Evolutionary conservation across 768 basidiomycete species (phyloP).

Genomic region (Tricholoma matsutake): DNA sequence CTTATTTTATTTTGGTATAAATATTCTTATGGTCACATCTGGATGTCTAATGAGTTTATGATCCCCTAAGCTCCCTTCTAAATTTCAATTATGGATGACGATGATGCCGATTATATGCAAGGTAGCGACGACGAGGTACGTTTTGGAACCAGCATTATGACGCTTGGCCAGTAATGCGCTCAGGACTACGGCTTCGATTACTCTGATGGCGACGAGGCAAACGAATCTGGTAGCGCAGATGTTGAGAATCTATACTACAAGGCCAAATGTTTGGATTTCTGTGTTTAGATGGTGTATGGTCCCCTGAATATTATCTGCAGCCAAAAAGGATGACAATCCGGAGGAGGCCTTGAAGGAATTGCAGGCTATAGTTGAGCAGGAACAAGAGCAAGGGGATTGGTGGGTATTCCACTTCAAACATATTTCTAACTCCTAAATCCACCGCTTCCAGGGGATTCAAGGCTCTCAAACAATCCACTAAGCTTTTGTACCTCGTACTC

Average conservation of each 20-base stretch:
- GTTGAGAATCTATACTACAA: constrained; percentile 98
- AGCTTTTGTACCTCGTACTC: constrained; percentile 80
- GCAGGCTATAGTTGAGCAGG: constrained; percentile 81
- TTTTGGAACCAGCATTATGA: constrained; percentile 8
- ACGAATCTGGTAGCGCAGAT: constrained; percentile 79
- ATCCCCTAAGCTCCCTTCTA: constrained; percentile 1
- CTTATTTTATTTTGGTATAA: background rate
- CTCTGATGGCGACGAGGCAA: constrained; percentile 84
- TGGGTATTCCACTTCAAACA: constrained; percentile 30
- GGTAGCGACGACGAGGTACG: constrained; percentile 80
- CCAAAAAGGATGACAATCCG: constrained; percentile 91
- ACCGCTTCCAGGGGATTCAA: constrained; percentile 85
- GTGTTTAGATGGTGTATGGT: constrained; percentile 1
- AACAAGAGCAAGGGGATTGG: constrained; percentile 95
- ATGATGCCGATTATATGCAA: constrained; percentile 94
- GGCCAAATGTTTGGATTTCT: constrained; percentile 74
- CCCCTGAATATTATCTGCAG: constrained; percentile 37
- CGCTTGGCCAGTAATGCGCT: constrained; percentile 7
- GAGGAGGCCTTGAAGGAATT: constrained; percentile 92
- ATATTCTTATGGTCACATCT: background rate
- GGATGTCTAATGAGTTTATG: constrained; percentile 1
- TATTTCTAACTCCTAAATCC: background rate
- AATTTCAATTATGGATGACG: constrained; percentile 70
- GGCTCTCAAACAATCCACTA: constrained; percentile 95
- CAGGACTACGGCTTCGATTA: constrained; percentile 97